Evolutionary conservation across 129 eudicot genomes (phyloP).

Genomic region (Pulicaria dysenterica): DNA sequence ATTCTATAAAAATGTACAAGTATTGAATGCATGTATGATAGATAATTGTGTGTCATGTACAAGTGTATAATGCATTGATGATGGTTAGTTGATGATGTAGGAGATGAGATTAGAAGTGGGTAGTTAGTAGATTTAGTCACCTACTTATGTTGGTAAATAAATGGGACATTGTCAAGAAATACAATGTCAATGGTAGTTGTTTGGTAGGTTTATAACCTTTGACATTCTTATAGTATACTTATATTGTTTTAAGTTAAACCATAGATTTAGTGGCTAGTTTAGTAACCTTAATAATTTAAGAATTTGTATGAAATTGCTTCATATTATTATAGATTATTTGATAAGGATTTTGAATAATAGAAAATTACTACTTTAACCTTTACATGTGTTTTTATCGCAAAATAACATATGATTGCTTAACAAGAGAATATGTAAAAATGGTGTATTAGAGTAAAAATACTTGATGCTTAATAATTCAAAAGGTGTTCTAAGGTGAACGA

Average conservation of each 20-base stretch:
- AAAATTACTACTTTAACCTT: too few species aligned
- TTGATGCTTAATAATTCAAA: too few species aligned
- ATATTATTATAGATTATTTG: too few species aligned
- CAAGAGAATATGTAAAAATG: too few species aligned
- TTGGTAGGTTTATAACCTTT: constrained; percentile 33
- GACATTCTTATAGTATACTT: constrained; percentile 9
- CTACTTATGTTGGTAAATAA: constrained; percentile 35
- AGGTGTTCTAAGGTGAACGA: too few species aligned
- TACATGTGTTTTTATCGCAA: too few species aligned
- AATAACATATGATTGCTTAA: too few species aligned
- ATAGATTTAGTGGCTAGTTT: neutral
- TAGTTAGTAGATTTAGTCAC: constrained; percentile 37
- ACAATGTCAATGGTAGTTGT: constrained; percentile 24
- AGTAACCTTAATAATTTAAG: too few species aligned
- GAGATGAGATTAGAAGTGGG: constrained; percentile 22
- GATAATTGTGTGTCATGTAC: neutral
- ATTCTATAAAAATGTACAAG: constrained; percentile 1
- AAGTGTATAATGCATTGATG: constrained; percentile 16
- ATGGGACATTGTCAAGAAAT: constrained; percentile 17
- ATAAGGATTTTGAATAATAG: too few species aligned
- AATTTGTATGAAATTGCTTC: too few species aligned
- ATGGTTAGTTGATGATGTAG: constrained; percentile 33
- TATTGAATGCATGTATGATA: constrained; percentile 5
- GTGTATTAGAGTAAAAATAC: too few species aligned
- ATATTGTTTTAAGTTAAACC: neutral